A percentile compares a stretch with the other conserved stretches of the same genome.
Conservation (phyloP, 306 rosid species). For the Casuarina equisetifolia region DNA sequence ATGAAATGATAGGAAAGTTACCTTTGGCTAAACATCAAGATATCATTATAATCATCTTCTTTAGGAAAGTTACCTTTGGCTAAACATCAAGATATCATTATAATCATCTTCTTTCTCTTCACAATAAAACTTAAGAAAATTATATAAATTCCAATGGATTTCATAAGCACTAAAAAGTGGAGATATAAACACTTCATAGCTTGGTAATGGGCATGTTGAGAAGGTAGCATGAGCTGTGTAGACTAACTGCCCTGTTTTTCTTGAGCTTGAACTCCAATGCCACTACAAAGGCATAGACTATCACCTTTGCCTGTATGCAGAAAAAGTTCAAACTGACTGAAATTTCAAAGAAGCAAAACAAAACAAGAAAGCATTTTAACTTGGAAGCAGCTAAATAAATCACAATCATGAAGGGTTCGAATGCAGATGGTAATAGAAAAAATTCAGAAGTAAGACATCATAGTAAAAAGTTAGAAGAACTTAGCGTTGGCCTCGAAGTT, state of each 20-base stretch:
- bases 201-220: conserved; percentile 46
- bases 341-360: neutral
- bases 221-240: conserved; percentile 51
- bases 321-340: conserved; percentile 1
- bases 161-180: neutral
- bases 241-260: conserved; percentile 46
- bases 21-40: too few relatives aligned
- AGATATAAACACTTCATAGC: conserved; percentile 16
- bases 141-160: too few relatives aligned
- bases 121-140: too few relatives aligned
- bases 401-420: neutral
- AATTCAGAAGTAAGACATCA: neutral
- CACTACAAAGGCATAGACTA: conserved; percentile 53
- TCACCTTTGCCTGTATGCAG: conserved; percentile 58
- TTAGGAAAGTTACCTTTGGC: too few relatives aligned
- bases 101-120: neutral
- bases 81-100: neutral
- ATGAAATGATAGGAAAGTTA: too few relatives aligned
- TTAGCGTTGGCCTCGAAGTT: neutral
- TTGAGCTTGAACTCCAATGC: conserved; percentile 55
- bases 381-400: neutral
- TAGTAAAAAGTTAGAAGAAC: neutral
- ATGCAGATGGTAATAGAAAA: neutral
- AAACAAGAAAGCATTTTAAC: neutral
- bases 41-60: neutral